Base-by-base conservation (phyloP, 176 grass and related monocot species). In the barley (Hordeum vulgare) region DNA sequence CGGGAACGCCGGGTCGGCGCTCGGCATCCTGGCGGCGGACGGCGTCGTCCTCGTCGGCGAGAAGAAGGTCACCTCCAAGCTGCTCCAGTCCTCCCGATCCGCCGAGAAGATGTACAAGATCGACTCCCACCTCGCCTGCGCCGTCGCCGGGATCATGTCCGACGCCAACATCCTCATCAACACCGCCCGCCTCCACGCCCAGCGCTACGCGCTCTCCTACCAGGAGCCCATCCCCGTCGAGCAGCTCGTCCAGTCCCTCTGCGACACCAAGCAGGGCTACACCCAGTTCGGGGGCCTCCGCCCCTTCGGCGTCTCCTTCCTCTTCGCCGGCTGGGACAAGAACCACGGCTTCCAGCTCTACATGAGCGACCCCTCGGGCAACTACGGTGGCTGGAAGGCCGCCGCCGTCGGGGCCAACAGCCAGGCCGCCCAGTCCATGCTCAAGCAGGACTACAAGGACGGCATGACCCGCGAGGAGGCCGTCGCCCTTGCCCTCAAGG, bases 31-130 rank as follows among this genome's bases (percentile, higher is more conserved):
- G 29, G 82, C 91, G 40, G 75, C 78, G 4, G 85, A 97, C 64
- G 94, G 94, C 42, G 91, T 97, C 6, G 76, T 97, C 69, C 91
- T 97, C 29, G 91, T 97, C 66, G 94, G 94, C 36, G 94, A 97
- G 89, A 97, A 97, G 85, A 97, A 97, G 89, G 94, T 97, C 26
- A 97, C 94, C 60, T 97, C 94, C 28, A 97, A 97, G 89, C 94
- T 97, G 63, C 94, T 97, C 65, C 94, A 97, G 82, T 82, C 89
- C 79, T 97, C 94, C 13, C 88, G 92, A 81, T 97, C 94, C 59
- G 86, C 94, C 5, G 94, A 97, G 89, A 97, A 97, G 89, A 97
- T 97, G 94, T 97, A 97, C 89, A 97, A 94, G 91, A 90, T 97
- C 26, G 94, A 97, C 77, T 90, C 90, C 89, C 94, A 97, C 87